Evolutionary conservation across 768 basidiomycete genomes (phyloP), one percentile per base, ranked within the genome.

Genomic region (Macrocybe gigantea): DNA sequence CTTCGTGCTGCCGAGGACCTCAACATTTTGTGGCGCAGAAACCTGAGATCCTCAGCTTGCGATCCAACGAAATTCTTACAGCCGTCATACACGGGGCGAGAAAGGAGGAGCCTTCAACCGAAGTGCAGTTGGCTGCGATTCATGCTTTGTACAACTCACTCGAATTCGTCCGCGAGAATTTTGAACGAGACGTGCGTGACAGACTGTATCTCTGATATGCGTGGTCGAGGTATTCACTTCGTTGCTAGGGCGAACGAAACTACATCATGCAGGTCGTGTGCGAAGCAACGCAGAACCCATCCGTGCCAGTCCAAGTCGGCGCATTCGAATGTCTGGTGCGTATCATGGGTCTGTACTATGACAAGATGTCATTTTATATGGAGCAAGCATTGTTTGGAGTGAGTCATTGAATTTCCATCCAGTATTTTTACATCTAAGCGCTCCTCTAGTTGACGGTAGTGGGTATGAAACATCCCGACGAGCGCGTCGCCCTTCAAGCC

Each of bases 201-300:
- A n/a, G 12, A 30, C 15, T 10, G 35, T 38, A 9, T 43, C 38
- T 11, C 13, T 30, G 29, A 32, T 42, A 38, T 30, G 15, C 22
- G 47, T 46, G 54, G 30, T 44, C 30, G 12, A 6, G 3, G 1
- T 29, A 66, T 33, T 45, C 31, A 47, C 51, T 45, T 22, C 46
- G 38, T 13, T 22, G 50, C 9, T 60, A 98, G 93, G 96, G 96
- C 56, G 96, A 99, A 67, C 83, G 96, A 41, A 99, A 98, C 69
- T 98, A 96, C 71, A 98, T 99, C 67, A 99, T 99, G 96, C 96
- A 99, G 72, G 93, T 98, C 38, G 90, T 98, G 12, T 99, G 96
- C 63, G 96, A 98, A 62, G 95, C 95, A 0, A 98, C 96, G 0
- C 96, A 98, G 65, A 93, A 85, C 56, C 51, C 77, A 1, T 67